Base-by-base conservation (phyloP, 805 yeast genomes). In the Ogataea parapolymorpha region DNA sequence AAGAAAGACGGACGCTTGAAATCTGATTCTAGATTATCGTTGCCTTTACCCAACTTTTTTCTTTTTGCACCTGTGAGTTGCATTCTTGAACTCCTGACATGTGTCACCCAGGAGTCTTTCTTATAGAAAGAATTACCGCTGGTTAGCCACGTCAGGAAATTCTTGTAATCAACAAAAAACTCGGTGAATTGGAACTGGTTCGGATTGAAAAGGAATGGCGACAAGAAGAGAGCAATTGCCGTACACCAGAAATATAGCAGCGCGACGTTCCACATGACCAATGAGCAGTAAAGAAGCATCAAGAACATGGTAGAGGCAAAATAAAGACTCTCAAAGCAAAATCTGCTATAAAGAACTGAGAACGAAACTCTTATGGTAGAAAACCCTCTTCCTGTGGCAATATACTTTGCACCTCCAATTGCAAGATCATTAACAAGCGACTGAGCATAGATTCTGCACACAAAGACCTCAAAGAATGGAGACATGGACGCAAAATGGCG, bases 301-400 rank as follows among this genome's bases (percentile, higher is more conserved):
- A 75, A 51, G 30, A 77, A 62, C 18, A 77, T 70, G 3, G 70
- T 58, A 1, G 75, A 70, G 2, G 88, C 90, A 65, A 77, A 78
- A 54, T 82, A 80, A 32, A 82, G 68, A 45, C 85, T 75, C 36
- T 80, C 84, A 24, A 78, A 70, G 3, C 88, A 80, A 62, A 82
- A 85, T 46, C 89, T 71, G 8, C 87, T 67, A 53, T 80, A 85
- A 33, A 86, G 67, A 9, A 70, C 61, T n/a, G 78, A 64, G 55
- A 84, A 82, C 25, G 87, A 79, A 33, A 76, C 71, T 57, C 95
- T 71, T 1, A 79, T 70, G 3, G 90, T 85, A 2, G 95, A 88
- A 59, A 85, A 80, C 9, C 89, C 89, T 63, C 95, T 72, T 12
- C 93, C 93, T 1, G 93, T 85, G 2, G 90, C 81, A 54, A 85